A percentile compares a stretch with the other conserved stretches of the same genome.
These are phyloP conservation scores for Colletotrichum eleusines DNA, from an alignment of 2,329 filamentous ascomycete genomes.

Conservation along the genomic window DNA sequence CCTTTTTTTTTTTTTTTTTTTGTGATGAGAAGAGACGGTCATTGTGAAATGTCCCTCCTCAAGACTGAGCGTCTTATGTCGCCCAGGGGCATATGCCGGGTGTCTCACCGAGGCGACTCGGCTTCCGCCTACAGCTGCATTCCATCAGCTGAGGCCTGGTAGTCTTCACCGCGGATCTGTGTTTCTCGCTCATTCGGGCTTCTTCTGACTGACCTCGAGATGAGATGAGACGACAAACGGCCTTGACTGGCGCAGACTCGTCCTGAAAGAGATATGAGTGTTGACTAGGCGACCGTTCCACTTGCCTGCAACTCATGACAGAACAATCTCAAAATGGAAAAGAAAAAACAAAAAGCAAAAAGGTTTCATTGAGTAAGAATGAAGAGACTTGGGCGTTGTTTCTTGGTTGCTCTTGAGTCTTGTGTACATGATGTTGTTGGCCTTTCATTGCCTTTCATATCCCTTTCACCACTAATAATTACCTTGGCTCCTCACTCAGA, in stretches of 20 bases:
- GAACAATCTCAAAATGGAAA: background rate
- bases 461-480: background rate
- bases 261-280: background rate
- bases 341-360: too few relatives aligned
- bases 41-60: too few relatives aligned
- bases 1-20: too few relatives aligned
- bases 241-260: background rate
- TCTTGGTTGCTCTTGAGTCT: background rate
- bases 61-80: too few relatives aligned
- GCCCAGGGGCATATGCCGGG: too few relatives aligned
- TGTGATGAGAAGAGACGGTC: too few relatives aligned
- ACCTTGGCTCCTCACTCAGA: background rate
- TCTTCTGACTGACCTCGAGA: background rate
- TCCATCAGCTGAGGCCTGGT: too few relatives aligned
- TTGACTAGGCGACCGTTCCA: background rate
- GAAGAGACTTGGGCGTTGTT: too few relatives aligned
- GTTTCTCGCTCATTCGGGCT: fast-evolving
- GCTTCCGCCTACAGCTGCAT: background rate
- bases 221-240: background rate
- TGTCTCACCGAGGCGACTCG: background rate
- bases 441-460: background rate
- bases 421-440: background rate
- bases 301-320: background rate
- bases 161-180: background rate
- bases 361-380: background rate